These are phyloP conservation scores for Blastobotrys peoriensis DNA, from an alignment of 805 yeast genomes.

Conservation along the genomic window DNA sequence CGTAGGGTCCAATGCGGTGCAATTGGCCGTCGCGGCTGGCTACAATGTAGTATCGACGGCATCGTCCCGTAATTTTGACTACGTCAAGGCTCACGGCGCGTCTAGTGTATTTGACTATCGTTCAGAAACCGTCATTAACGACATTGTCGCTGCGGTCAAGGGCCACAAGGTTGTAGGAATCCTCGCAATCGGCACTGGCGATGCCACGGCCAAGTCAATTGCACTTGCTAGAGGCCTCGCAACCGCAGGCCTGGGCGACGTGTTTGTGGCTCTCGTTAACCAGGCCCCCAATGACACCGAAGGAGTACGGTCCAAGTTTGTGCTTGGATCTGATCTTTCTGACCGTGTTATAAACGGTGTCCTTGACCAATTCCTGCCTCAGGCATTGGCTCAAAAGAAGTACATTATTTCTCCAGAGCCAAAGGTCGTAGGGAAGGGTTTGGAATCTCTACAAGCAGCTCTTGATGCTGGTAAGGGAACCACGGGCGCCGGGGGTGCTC, in stretches of 20 bases:
- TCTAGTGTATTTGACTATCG: constrained; percentile 42
- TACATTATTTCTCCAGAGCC: constrained; percentile 1
- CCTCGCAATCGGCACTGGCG: neutral
- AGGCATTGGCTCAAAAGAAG: neutral
- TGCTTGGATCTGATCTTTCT: neutral
- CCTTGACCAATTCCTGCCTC: neutral
- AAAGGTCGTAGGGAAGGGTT: constrained; percentile 4
- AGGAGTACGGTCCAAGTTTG: constrained; percentile 3
- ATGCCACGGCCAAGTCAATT: neutral
- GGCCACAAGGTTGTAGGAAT: constrained; percentile 5
- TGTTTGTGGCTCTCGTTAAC: neutral
- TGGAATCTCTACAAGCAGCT: neutral
- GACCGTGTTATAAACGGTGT: neutral
- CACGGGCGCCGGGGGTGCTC: too few relatives aligned
- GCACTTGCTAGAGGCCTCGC: neutral
- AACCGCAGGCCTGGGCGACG: neutral
- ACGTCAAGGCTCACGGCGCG: constrained; percentile 43
- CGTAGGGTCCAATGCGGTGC: constrained; percentile 52
- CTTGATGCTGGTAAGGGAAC: neutral
- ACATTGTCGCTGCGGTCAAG: constrained; percentile 25
- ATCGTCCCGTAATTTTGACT: constrained; percentile 40
- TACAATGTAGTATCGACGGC: constrained; percentile 45
- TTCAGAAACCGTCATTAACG: constrained; percentile 34
- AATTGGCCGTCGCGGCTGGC: constrained; percentile 49
- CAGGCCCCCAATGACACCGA: constrained; percentile 2